Percentiles rank a stretch among this genome's conserved stretches.
Evolutionary conservation across 306 rosid species (phyloP).

Genomic region (Neltuma alba): DNA sequence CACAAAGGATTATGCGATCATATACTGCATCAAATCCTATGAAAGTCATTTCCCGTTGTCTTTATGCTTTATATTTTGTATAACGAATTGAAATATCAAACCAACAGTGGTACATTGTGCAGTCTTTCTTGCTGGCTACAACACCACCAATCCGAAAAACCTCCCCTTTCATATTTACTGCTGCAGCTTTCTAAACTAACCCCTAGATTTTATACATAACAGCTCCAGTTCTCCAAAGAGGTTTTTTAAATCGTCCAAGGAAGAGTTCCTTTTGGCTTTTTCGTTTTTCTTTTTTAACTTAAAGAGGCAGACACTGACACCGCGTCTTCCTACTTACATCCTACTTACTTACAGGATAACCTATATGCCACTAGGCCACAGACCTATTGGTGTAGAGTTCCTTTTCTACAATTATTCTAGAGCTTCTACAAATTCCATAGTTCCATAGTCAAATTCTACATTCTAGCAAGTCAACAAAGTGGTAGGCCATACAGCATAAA

Average conservation of each 20-base stretch:
- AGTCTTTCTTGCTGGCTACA: not conserved
- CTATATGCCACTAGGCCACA: not conserved
- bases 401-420: conserved; percentile 1
- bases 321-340: not conserved
- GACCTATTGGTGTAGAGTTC: not conserved
- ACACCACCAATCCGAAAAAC: not conserved
- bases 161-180: not conserved
- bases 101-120: not conserved
- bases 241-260: not conserved
- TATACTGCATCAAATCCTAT: not conserved
- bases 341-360: not conserved
- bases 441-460: conserved; percentile 1
- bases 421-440: not conserved
- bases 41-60: not conserved
- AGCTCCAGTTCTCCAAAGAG: not conserved
- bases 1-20: not conserved
- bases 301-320: not conserved
- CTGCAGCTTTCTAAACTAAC: not conserved
- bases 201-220: not conserved
- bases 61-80: not conserved
- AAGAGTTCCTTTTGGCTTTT: not conserved
- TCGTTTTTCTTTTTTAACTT: not conserved
- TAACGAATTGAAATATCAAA: not conserved
- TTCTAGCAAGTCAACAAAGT: conserved; percentile 7
- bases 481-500: not conserved